Evolutionary conservation across 2,329 filamentous ascomycete genomes (phyloP).

Genomic region (Pseudogymnoascus sp.): DNA sequence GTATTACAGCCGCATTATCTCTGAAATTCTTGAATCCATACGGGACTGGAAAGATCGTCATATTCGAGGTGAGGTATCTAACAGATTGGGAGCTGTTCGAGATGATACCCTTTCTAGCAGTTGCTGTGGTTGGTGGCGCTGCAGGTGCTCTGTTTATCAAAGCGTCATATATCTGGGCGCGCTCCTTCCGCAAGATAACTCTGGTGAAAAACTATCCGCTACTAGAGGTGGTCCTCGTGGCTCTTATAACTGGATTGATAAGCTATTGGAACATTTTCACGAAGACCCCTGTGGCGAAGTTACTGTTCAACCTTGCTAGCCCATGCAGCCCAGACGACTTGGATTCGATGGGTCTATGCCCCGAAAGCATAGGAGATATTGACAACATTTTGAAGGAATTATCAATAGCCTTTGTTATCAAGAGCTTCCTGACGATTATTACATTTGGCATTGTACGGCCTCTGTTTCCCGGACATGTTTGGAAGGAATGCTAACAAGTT

Average conservation of each 20-base stretch:
- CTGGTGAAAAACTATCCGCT: conserved; percentile 77
- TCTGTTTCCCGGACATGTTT: not conserved
- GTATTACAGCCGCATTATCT: conserved; percentile 83
- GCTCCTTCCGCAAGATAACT: conserved; percentile 73
- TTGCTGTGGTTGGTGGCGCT: conserved; percentile 77
- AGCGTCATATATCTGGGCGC: conserved; percentile 82
- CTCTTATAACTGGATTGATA: conserved; percentile 71
- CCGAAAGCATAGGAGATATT: conserved; percentile 65
- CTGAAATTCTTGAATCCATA: conserved; percentile 95
- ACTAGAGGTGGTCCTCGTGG: conserved; percentile 81
- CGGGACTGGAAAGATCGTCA: conserved; percentile 89
- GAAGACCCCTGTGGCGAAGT: conserved; percentile 79
- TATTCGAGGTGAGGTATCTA: conserved; percentile 88
- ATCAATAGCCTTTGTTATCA: conserved; percentile 75
- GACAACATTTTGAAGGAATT: conserved; percentile 66
- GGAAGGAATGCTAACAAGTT: conserved; percentile 11
- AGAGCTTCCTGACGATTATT: conserved; percentile 77
- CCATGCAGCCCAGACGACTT: conserved; percentile 69
- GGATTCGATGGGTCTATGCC: conserved; percentile 68
- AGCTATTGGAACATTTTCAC: conserved; percentile 94
- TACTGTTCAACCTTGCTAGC: conserved; percentile 82
- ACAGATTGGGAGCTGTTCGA: conserved; percentile 94
- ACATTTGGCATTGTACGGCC: conserved; percentile 75
- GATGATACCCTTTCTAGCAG: conserved; percentile 72
- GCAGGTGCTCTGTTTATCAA: conserved; percentile 94